These are phyloP conservation scores for Cornus kousa DNA, from an alignment of 148 eudicot genomes.

Conservation along the genomic window DNA sequence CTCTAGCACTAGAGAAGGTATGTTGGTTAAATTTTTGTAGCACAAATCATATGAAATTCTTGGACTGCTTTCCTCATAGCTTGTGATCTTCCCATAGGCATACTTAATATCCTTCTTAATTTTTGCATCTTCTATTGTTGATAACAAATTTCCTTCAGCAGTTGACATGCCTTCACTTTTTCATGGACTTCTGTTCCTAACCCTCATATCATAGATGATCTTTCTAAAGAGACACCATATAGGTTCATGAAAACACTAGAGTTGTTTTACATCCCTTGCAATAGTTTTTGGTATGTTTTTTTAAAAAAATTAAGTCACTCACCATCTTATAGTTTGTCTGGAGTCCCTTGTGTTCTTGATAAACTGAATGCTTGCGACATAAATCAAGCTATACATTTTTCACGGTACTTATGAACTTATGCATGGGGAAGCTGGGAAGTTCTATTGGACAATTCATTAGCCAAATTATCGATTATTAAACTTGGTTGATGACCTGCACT, in stretches of 20 bases:
- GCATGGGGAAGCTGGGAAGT: background rate
- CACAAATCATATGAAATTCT: background rate
- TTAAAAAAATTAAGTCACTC: too few relatives aligned
- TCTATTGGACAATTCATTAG: background rate
- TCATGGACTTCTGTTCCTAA: background rate
- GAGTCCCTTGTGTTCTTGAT: background rate
- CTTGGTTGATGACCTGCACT: background rate
- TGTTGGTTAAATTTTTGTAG: background rate
- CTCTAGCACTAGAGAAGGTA: conserved; percentile 89
- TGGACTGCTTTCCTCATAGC: background rate
- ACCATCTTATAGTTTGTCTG: background rate
- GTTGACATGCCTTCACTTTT: background rate
- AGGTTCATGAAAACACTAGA: too few relatives aligned
- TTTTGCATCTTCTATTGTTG: background rate
- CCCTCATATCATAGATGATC: background rate
- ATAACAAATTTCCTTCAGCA: background rate
- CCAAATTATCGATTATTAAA: background rate
- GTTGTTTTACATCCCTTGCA: background rate
- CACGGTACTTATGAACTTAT: background rate
- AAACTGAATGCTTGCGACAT: background rate
- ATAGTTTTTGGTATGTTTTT: background rate
- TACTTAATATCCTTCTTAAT: background rate
- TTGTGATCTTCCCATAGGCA: background rate
- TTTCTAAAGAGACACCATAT: background rate
- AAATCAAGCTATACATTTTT: background rate